These are phyloP conservation scores for Polychytrium aggregatum DNA, from an alignment of 192 early-diverging fungal species.

Conservation along the genomic window DNA sequence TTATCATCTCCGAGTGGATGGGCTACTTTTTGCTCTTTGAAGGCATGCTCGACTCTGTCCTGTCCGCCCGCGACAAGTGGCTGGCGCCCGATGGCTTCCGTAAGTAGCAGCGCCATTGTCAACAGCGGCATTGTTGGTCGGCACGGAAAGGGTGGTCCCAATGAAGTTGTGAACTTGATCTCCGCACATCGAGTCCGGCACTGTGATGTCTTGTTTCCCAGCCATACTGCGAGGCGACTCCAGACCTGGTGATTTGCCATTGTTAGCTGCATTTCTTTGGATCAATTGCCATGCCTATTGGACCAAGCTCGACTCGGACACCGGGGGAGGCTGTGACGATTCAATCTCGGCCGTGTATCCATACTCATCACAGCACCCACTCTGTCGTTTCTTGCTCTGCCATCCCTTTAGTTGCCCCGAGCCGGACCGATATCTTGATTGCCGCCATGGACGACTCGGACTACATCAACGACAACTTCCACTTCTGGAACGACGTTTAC, in stretches of 20 bases:
- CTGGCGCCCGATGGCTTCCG: constrained; percentile 50
- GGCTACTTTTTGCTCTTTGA: constrained; percentile 85
- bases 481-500: constrained; percentile 89
- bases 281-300: too few relatives aligned
- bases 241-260: background rate
- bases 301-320: too few relatives aligned
- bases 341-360: too few relatives aligned
- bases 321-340: too few relatives aligned
- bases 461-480: constrained; percentile 64
- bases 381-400: constrained; percentile 1
- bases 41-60: constrained; percentile 83
- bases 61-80: constrained; percentile 72
- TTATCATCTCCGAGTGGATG: constrained; percentile 91
- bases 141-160: too few relatives aligned
- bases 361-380: too few relatives aligned
- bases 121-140: too few relatives aligned
- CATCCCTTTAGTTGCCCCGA: constrained; percentile 45
- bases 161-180: too few relatives aligned
- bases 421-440: constrained; percentile 57
- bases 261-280: background rate
- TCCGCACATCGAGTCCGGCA: too few relatives aligned
- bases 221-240: too few relatives aligned
- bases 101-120: too few relatives aligned
- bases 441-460: constrained; percentile 68
- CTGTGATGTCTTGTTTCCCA: too few relatives aligned